A percentile compares a stretch with the other conserved stretches of the same genome.
Conservation (phyloP, 768 basidiomycete genomes). For the Amanita muscaria region DNA sequence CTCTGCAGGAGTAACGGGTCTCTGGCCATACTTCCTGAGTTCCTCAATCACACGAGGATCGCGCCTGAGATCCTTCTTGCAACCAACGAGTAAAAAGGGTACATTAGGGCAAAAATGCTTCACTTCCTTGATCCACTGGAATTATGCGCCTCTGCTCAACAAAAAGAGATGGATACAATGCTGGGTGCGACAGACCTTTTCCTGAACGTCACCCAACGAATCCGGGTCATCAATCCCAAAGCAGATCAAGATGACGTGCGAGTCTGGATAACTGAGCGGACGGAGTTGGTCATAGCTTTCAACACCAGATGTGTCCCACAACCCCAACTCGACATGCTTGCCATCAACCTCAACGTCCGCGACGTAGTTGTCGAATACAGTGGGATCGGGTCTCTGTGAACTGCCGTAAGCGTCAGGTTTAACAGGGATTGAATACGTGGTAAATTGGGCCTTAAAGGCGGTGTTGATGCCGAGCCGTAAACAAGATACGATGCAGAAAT, state of each 20-base stretch:
- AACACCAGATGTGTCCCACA: slow-evolving; percentile 99
- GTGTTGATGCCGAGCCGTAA: no score
- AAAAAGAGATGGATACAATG: slow-evolving; percentile 1
- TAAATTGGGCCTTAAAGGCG: background rate
- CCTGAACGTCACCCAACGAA: slow-evolving; percentile 98
- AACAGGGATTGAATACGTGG: slow-evolving; percentile 8
- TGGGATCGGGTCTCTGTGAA: slow-evolving; percentile 91
- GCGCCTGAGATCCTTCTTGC: slow-evolving; percentile 97
- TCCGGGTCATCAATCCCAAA: slow-evolving; percentile 98
- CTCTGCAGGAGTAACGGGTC: slow-evolving; percentile 92
- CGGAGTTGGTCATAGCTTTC: slow-evolving; percentile 99
- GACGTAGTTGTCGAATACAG: slow-evolving; percentile 99
- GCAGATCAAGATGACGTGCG: slow-evolving; percentile 99
- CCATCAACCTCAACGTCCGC: slow-evolving; percentile 98
- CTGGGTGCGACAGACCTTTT: slow-evolving; percentile 64
- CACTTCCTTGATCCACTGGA: slow-evolving; percentile 96
- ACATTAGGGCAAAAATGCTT: slow-evolving; percentile 94
- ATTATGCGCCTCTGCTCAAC: no score
- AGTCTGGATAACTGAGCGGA: slow-evolving; percentile 96
- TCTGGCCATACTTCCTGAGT: slow-evolving; percentile 87
- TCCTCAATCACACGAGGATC: slow-evolving; percentile 92
- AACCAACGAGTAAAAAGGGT: slow-evolving; percentile 95
- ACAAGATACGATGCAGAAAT: no score
- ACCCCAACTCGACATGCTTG: slow-evolving; percentile 94
- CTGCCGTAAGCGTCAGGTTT: no score